phyloP scores from a whole-genome alignment of 768 basidiomycete genomes.

The Lactarius hatsudake region DNA sequence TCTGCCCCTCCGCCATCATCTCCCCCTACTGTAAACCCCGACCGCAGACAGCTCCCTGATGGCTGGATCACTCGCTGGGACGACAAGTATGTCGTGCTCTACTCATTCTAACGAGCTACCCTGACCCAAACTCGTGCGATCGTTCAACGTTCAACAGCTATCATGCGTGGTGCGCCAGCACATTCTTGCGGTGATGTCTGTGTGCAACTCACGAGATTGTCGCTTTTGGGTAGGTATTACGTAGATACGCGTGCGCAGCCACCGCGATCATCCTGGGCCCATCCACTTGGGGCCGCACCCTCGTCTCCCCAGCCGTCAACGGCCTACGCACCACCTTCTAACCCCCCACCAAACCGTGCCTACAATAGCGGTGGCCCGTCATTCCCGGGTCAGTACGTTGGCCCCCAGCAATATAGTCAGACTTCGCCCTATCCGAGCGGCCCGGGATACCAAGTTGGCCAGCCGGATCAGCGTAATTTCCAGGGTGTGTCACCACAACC shows the following conservation, averaged over 20 bases:
- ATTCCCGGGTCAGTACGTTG: constrained; percentile 31
- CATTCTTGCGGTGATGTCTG: background rate
- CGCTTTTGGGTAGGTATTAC: constrained; percentile 59
- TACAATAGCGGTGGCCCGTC: constrained; percentile 24
- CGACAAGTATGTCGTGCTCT: constrained; percentile 48
- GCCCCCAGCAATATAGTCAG: constrained; percentile 19
- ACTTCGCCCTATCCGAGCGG: constrained; percentile 28
- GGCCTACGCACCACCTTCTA: constrained; percentile 36
- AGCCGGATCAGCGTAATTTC: background rate
- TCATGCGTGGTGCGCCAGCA: constrained; percentile 53
- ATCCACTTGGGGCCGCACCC: constrained; percentile 55
- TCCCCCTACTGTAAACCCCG: constrained; percentile 42
- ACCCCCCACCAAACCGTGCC: constrained; percentile 46
- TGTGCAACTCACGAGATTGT: background rate
- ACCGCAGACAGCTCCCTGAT: constrained; percentile 56
- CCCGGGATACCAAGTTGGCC: constrained; percentile 25
- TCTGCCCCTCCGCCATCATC: constrained; percentile 38
- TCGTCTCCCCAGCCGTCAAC: constrained; percentile 36
- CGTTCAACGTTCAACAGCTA: constrained; percentile 43
- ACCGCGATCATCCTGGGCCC: constrained; percentile 65
- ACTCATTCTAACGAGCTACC: constrained; percentile 28
- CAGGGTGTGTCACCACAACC: background rate
- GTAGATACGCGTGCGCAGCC: constrained; percentile 64
- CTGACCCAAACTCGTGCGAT: constrained; percentile 27
- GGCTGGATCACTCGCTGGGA: constrained; percentile 75